Evolutionary conservation across 352 stramenopile genomes (phyloP), one percentile per base, ranked within the genome.

Genomic region (Phytophthora cryptogea): DNA sequence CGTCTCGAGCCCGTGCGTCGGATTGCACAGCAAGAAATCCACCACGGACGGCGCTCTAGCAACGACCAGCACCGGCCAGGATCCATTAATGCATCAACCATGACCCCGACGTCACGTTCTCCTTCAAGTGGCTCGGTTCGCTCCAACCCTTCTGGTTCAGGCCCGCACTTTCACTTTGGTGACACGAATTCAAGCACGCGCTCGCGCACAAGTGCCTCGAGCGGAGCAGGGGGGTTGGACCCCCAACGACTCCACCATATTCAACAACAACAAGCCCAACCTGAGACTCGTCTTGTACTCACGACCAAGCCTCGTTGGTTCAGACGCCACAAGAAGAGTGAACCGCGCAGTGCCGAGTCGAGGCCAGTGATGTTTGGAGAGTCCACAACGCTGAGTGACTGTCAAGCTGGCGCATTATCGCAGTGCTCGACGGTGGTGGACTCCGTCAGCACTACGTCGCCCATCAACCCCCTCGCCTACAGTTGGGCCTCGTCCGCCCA

Each of bases 1-100:
- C 54, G 45, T 8, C 68, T 74, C n/a, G 28, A 67, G 14, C 54
- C 71, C 27, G 49, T 54, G 16, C 56, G 55, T 11, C 43, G 33
- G 10, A 57, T 80, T 20, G 67, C 68, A 10, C 42, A 63, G 52
- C 45, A 80, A 28, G 67, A 80, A 45, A 63, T 76, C 17, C 51
- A 30, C 35, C 54, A 68, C 43, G 16, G 11, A 10, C 53, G 54
- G 49, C 35, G n/a, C 2, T 13, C 37, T 6, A 54, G 33, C 26
- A 35, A 44, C 9, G 37, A 16, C 8, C 27, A 42, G 5, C 32
- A 46, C 26, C 46, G 44, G 39, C 36, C 4, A 0, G 28, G 52
- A 26, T 8, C 5, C 13, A 13, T 9, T 26, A 26, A 63, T 28
- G 52, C 28, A 11, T n/a, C 31, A 58, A 23, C 14, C 50, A 41